Evolutionary conservation across 1,284 basidiomycete genomes (phyloP).

Genomic region (Earliella scabrosa): DNA sequence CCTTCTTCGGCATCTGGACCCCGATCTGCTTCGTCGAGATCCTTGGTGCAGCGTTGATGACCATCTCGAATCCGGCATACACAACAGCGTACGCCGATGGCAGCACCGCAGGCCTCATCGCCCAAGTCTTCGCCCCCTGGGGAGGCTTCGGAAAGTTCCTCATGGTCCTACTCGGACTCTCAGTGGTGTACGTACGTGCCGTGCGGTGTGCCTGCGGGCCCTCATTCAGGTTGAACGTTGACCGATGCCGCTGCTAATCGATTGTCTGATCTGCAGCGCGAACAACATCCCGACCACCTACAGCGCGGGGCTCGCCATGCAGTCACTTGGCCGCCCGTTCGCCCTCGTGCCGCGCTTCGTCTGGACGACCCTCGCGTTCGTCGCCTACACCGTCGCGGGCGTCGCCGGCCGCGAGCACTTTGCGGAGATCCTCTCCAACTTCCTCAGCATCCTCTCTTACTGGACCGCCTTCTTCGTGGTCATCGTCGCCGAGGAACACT

Average conservation of each 20-base stretch:
- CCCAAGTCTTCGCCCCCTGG: constrained; percentile 49
- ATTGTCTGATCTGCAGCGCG: constrained; percentile 46
- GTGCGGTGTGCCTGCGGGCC: too few species aligned
- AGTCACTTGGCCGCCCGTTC: constrained; percentile 57
- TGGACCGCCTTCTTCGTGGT: constrained; percentile 67
- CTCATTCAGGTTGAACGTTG: too few species aligned
- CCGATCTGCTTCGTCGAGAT: constrained; percentile 58
- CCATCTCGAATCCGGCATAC: constrained; percentile 57
- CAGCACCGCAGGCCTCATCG: constrained; percentile 53
- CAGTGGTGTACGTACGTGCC: constrained; percentile 50
- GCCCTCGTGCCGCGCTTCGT: constrained; percentile 61
- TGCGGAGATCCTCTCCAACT: constrained; percentile 57
- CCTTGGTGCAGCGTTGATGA: constrained; percentile 59
- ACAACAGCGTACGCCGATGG: constrained; percentile 49
- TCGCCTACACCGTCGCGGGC: constrained; percentile 60
- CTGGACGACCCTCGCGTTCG: constrained; percentile 59
- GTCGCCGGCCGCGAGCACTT: constrained; percentile 68
- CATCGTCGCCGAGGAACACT: constrained; percentile 61
- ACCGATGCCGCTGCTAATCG: too few species aligned
- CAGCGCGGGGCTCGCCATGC: constrained; percentile 58
- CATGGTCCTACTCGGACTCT: constrained; percentile 60
- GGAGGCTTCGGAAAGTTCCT: constrained; percentile 62
- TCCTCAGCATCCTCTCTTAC: constrained; percentile 63
- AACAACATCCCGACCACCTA: constrained; percentile 68
- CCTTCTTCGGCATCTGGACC: constrained; percentile 62